Base-by-base conservation (phyloP, 1,139 yeast genomes). In the Pichia sp. region DNA sequence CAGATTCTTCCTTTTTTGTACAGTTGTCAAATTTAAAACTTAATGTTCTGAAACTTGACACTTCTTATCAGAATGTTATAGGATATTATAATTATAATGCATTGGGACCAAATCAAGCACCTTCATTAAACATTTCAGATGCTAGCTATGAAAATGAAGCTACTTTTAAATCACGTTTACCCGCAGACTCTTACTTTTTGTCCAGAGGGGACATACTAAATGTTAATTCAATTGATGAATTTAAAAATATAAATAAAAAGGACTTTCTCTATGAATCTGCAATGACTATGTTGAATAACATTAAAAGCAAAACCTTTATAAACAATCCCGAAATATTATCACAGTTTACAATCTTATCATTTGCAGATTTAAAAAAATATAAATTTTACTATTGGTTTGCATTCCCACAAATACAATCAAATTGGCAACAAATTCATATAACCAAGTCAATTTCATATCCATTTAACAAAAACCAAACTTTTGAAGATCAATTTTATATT, bases 371-470 rank as follows among this genome's bases (percentile, higher is more conserved):
- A 60, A 92, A 92, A 63, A 87, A 85, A 64, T 89, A 85, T 67
- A 80, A 76, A 56, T 92, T 85, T 59, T 84, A 77, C 57, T 90
- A 90, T 63, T 92, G 98, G 98, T 74, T 86, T 54, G 86, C 90
- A 6, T 80, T 79, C 53, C 97, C 97, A 0, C 68, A 76, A 0
- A 64, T 87, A 23, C 67, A 69, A 32, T 67, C 77, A 8, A 64
- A 62, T 25, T 76, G 79, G 83, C 51, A 31, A 12, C 48, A 52
- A n/a, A 45, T 36, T 11, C 33, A 48, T 1, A 22, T 27, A 3
- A 27, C 36, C 6, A 23, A 39, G 4, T 42, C 41, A 3, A 42
- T 52, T 4, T 48, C 40, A 0, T 51, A 59, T 8, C 44, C 45
- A 0, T 33, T 31, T 42, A 2, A 55, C 55, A 52, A 31, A 52